phyloP scores from a whole-genome alignment of 1,139 yeast genomes.

The Taphrina pruni region DNA sequence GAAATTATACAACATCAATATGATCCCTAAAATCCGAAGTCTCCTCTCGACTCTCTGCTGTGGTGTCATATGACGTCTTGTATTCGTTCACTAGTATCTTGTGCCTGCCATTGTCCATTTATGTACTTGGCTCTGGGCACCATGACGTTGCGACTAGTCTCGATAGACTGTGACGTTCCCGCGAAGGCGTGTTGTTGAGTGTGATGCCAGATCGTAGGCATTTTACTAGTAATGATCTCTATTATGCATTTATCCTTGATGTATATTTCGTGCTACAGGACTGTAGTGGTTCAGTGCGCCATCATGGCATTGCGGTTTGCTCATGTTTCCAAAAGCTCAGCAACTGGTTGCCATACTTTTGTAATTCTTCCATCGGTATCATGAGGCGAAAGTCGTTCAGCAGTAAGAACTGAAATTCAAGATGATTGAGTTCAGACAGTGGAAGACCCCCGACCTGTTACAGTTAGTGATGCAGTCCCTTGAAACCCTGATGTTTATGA shows the following conservation, averaged over 20 bases:
- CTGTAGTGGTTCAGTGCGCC: background rate
- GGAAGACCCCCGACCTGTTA: slow-evolving; percentile 78
- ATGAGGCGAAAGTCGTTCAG: slow-evolving; percentile 83
- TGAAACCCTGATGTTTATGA: background rate
- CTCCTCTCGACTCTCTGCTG: background rate
- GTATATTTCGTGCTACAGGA: background rate
- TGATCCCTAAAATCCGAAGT: slow-evolving; percentile 4
- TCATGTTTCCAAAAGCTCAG: slow-evolving; percentile 74
- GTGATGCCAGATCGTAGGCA: too few relatives aligned
- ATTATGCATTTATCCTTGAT: background rate
- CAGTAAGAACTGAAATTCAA: slow-evolving; percentile 85
- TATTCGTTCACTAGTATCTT: background rate
- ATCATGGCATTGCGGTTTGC: background rate
- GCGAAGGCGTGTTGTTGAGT: too few relatives aligned
- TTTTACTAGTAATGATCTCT: background rate
- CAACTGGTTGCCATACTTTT: slow-evolving; percentile 84
- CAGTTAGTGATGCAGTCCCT: slow-evolving; percentile 2
- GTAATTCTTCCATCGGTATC: slow-evolving; percentile 89
- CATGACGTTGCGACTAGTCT: background rate
- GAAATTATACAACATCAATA: slow-evolving; percentile 11
- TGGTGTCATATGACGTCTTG: background rate
- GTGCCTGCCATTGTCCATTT: background rate
- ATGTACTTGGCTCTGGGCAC: background rate
- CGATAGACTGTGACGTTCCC: too few relatives aligned
- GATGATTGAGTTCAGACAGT: slow-evolving; percentile 86